A percentile compares a stretch with the other conserved stretches of the same genome.
phyloP scores from a whole-genome alignment of 2,329 filamentous ascomycete genomes.

The Aspergillus novofumigatus region DNA sequence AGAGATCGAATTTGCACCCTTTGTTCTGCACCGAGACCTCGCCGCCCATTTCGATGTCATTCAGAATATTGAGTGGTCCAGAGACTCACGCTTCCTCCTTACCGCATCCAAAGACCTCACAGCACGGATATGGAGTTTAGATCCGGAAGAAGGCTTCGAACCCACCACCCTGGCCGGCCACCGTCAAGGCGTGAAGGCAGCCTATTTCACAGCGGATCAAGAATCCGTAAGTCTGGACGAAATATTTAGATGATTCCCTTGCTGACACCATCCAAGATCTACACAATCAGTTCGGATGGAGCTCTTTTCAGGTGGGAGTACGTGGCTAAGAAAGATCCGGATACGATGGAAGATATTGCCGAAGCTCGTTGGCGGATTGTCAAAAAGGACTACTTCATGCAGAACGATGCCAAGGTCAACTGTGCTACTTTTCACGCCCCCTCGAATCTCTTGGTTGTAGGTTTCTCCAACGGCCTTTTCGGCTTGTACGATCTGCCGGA shows the following conservation, averaged over 20 bases:
- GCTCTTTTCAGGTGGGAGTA: slow-evolving; percentile 94
- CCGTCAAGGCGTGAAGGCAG: slow-evolving; percentile 82
- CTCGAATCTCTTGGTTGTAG: slow-evolving; percentile 89
- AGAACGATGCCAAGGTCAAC: slow-evolving; percentile 77
- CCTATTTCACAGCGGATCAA: slow-evolving; percentile 94
- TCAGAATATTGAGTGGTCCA: slow-evolving; percentile 87
- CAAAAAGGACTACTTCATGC: slow-evolving; percentile 91
- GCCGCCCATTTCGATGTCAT: slow-evolving; percentile 86
- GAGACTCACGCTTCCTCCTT: slow-evolving; percentile 91
- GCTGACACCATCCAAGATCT: slow-evolving; percentile 54
- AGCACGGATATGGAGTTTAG: slow-evolving; percentile 88
- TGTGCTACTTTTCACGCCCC: slow-evolving; percentile 86
- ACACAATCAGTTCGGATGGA: slow-evolving; percentile 95
- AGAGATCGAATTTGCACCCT: slow-evolving; percentile 90
- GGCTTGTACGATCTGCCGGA: slow-evolving; percentile 93
- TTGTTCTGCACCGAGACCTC: slow-evolving; percentile 81
- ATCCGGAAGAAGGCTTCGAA: slow-evolving; percentile 79
- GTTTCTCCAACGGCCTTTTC: slow-evolving; percentile 92
- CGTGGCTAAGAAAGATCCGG: slow-evolving; percentile 58
- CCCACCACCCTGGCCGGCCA: slow-evolving; percentile 90
- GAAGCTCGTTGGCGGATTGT: slow-evolving; percentile 86
- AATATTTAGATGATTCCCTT: background rate
- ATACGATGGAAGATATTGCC: slow-evolving; percentile 57
- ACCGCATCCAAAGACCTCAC: slow-evolving; percentile 90
- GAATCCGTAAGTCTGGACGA: slow-evolving; percentile 58